Base-by-base conservation (phyloP, 352 stramenopile genomes). In the Pythium utonaiense region DNA sequence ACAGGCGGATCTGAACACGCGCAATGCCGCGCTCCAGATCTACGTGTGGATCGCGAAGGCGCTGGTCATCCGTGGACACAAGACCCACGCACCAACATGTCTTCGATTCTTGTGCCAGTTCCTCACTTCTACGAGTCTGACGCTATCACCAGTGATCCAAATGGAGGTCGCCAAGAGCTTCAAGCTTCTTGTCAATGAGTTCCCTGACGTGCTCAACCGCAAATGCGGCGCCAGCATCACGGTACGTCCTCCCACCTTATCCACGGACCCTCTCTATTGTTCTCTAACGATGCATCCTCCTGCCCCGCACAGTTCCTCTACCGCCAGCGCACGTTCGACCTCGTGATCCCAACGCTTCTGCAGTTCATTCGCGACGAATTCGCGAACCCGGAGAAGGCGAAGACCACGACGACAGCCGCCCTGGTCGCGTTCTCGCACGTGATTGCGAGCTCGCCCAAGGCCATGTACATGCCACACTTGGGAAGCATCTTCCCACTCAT, bases 11-110 rank as follows among this genome's bases (percentile, higher is more conserved):
- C 57, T 83, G 27, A 27, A 52, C 1, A 77, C 83, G 16, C 79
- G 86, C 10, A 66, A 84, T 38, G 71, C 82, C 27, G 82, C 83
- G 41, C 69, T 95, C 51, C 82, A 93, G 60, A 89, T 92, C 52
- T 95, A 95, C 58, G 79, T 82, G 8, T 93, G 83, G 81, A 86
- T 91, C 62, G 71, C 79, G 14, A 95, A 95, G 71, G 86, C 78
- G 41, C 71, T 95, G 21, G 70, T 95, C 40, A 85, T 95, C 57
- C 77, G 86, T 13, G 83, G 80, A 10, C 83, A 95, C 68, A 80
- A 81, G 54, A 63, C 66, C 48, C 75, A 91, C 53, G 80, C 80
- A n/a, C 74, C 86, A 3, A 60, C 75, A 51, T 91, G 84, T 56
- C 61, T 95, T 24, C 62, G 64, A 13, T 93, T 92, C 58, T 62